Base-by-base conservation (phyloP, 2,329 filamentous ascomycete genomes). In the Talaromyces sp. region DNA sequence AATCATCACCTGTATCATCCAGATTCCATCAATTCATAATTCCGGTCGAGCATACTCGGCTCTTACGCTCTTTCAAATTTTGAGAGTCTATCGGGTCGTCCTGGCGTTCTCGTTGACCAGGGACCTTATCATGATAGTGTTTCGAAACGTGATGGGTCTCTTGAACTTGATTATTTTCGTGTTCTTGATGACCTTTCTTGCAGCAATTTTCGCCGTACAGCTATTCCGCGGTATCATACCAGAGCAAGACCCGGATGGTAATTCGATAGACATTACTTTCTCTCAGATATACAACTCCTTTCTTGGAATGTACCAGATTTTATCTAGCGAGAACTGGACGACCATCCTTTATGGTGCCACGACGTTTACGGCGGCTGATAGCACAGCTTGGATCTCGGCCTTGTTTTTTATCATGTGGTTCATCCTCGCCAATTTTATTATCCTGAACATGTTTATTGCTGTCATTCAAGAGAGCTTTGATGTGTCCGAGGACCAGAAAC, bases 361-460 rank as follows among this genome's bases (percentile, higher is more conserved):
- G 0, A 79, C 83, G 6, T 88, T 86, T 67, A 87, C 90, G 10
- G 82, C 82, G 10, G 69, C 71, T 6, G 85, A 82, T 66, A 82
- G 87, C 43, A 96, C 90, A n/a, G 85, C 90, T 9, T 98, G 95
- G 93, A 92, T 98, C 60, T 92, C 90, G 10, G 92, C 93, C 9
- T 82, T 90, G 1, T 97, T 99, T 68, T 83, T 96, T 67, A 91
- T 97, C 64, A 84, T 93, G 66, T 99, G 95, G 95, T 98, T 96
- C 75, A 95, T 96, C 60, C 83, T 99, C 50, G 84, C 92, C 6
- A 97, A 96, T 74, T 93, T 98, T 72, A 96, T 99, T 77, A 85
- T 98, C 63, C 79, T 99, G 79, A 99, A 98, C 72, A 99, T 99
- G 95, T 99, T 99, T 81, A 98, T 99, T 90, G 95, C 95, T 81